Base-by-base conservation (phyloP, 306 rosid species). In the Fagus crenata region DNA sequence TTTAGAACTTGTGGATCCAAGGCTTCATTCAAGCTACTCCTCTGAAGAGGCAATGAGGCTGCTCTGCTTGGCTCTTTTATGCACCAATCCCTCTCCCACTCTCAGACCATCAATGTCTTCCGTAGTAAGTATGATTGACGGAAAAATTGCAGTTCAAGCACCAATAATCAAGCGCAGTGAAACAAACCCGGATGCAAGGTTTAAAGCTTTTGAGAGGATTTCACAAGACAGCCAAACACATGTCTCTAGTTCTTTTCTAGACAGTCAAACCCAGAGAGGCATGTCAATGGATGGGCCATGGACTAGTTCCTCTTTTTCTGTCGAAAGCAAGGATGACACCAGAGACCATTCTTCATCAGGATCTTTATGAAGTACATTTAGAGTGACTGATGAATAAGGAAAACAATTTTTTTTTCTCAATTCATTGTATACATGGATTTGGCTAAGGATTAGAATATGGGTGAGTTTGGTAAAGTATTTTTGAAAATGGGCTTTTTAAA, bases 131-230 rank as follows among this genome's bases (percentile, higher is more conserved):
- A 83, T 86, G 74, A 70, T 81, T 31, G 82, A 84, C 71, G 87
- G 84, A 5, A 78, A 54, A 53, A 18, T 49, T 37, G 53, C 12
- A 3, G 77, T 79, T 43, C 67, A 55, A 17, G 84, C 46, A 15
- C 70, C 43, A 37, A 64, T 37, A 64, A 15, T 51, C 73, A 88
- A 76, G 83, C 84, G 83, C 46, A 61, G 76, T 31, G 64, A 87
- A 5, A 28, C 65, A 31, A 69, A 76, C 6, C 81, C 55, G 56
- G 91, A 74, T 31, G 87, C 85, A 70, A 86, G 89, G 77, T 93
- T 93, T 71, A 91, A 88, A 78, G 88, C 95, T 70, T 86, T 93
- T 65, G 98, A 86, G 83, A 49, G 36, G 77, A 69, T 80, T 28
- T 80, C 90, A 65, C 90, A 87, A 0, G 95, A 88, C 79, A 91